Evolutionary conservation across 192 early-diverging fungal genomes (phyloP), one percentile per base, ranked within the genome.

Genomic region (Coemansia sp.): DNA sequence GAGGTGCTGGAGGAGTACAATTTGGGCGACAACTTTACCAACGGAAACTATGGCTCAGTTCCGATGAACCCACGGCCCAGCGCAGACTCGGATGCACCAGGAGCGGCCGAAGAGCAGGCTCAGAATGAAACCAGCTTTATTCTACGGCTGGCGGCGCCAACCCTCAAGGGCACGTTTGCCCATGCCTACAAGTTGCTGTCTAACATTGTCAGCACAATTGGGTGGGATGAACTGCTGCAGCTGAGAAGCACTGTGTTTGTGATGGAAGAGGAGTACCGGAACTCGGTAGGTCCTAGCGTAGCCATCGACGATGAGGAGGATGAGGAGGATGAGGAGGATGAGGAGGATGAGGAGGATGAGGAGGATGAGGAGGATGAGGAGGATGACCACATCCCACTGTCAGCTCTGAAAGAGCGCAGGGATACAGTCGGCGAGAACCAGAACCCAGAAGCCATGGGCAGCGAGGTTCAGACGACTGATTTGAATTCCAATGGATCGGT

Each of bases 211-310:
- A 73, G 84, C 42, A 87, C 89, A 31, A 87, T 93, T 63, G 97
- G 97, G 12, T 99, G 97, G 97, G 96, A 99, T 59, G 93, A 96
- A 67, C 78, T 99, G 48, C 84, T 99, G 49, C 79, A 83, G 53
- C 87, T 87, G 49, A 85, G 96, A 62, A 94, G 93, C 15, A 68
- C 76, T 47, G 96, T 94, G 8, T 99, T 99, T 84, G 96, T 99
- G 5, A 99, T 99, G 97, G 97, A 99, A 51, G 97, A 98, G 61
- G 97, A 99, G 71, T 99, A 99, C 68, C 75, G 88, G 76, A 66
- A 84, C 84, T 71, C 72, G 4, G 63, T 58, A 4, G 46, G 53
- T 2, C 71, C 71, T 12, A 74, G 53, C 34, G 49, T 38, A 7
- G 71, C 71, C 0, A 65, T 68, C 11, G 71, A 80, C 23, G 73